Evolutionary conservation across 2,329 filamentous ascomycete genomes (phyloP).

Genomic region (Ceratocystis lukuohia): DNA sequence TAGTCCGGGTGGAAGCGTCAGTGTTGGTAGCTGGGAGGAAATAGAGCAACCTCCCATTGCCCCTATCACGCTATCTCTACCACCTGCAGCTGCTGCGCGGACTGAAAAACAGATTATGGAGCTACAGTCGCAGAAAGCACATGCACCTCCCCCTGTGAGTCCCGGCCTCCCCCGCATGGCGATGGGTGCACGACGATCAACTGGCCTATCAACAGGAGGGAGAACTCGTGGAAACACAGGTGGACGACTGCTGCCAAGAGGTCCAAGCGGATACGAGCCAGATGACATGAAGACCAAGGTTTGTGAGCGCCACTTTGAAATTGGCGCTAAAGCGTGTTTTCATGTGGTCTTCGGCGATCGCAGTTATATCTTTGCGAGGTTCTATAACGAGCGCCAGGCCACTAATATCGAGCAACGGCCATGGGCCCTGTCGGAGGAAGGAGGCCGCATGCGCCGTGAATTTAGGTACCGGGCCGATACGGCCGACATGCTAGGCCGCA

Average conservation of each 20-base stretch:
- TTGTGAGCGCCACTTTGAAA: slow-evolving; percentile 70
- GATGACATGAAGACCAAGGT: slow-evolving; percentile 63
- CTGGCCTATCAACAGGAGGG: slow-evolving; percentile 25
- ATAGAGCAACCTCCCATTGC: slow-evolving; percentile 30
- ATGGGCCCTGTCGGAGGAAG: slow-evolving; percentile 50
- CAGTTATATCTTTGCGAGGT: slow-evolving; percentile 80
- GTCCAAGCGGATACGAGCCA: slow-evolving; percentile 73
- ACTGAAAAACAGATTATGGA: slow-evolving; percentile 13
- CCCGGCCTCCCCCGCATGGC: slow-evolving; percentile 20
- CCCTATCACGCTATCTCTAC: slow-evolving; percentile 43
- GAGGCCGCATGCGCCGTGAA: slow-evolving; percentile 57
- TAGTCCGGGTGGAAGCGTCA: slow-evolving; percentile 33
- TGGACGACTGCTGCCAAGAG: slow-evolving; percentile 45
- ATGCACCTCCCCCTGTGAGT: slow-evolving; percentile 17
- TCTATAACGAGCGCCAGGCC: slow-evolving; percentile 72
- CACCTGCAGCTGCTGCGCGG: slow-evolving; percentile 32
- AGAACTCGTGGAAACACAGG: slow-evolving; percentile 27
- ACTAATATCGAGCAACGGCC: slow-evolving; percentile 73
- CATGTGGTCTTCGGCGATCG: slow-evolving; percentile 95
- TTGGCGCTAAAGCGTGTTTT: slow-evolving; percentile 88
- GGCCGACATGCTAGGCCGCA: slow-evolving; percentile 49
- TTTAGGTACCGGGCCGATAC: slow-evolving; percentile 69
- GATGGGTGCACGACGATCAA: neutral
- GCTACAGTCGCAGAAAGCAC: slow-evolving; percentile 19
- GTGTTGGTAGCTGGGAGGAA: slow-evolving; percentile 46